A percentile compares a stretch with the other conserved stretches of the same genome.
Evolutionary conservation across 257 asterid species (phyloP).

Genomic region (Nicotiana noctiflora): DNA sequence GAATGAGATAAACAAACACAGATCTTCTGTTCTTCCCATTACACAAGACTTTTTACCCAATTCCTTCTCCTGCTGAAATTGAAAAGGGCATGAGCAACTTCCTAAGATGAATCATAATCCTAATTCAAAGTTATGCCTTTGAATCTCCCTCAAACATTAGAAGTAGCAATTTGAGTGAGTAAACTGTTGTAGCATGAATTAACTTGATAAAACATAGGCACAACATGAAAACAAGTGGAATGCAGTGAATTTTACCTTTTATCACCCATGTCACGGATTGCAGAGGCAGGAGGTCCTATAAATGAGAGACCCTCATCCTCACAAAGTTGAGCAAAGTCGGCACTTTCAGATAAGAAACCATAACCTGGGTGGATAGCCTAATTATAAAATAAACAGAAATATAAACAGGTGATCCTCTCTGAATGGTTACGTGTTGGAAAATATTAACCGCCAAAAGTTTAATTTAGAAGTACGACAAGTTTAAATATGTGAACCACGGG

Average conservation of each 20-base stretch:
- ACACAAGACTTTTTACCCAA: not conserved
- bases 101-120: not conserved
- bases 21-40: not conserved
- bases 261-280: conserved; percentile 97
- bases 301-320: conserved; percentile 70
- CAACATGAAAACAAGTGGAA: not conserved
- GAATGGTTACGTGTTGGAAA: conserved; percentile 10
- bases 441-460: not conserved
- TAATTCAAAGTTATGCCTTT: not conserved
- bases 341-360: conserved; percentile 96
- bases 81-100: not conserved
- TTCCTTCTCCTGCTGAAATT: not conserved
- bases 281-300: conserved; percentile 97
- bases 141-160: not conserved
- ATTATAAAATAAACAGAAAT: conserved; percentile 31
- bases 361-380: conserved; percentile 99
- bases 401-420: conserved; percentile 27
- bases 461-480: not conserved
- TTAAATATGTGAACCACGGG: not conserved
- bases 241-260: conserved; percentile 50
- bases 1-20: not conserved
- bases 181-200: not conserved
- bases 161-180: not conserved
- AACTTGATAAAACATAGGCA: not conserved
- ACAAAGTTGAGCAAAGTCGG: conserved; percentile 89